These are phyloP conservation scores for Nannochloropsis oceanica DNA, from an alignment of 108 stramenopile species.

Conservation along the genomic window DNA sequence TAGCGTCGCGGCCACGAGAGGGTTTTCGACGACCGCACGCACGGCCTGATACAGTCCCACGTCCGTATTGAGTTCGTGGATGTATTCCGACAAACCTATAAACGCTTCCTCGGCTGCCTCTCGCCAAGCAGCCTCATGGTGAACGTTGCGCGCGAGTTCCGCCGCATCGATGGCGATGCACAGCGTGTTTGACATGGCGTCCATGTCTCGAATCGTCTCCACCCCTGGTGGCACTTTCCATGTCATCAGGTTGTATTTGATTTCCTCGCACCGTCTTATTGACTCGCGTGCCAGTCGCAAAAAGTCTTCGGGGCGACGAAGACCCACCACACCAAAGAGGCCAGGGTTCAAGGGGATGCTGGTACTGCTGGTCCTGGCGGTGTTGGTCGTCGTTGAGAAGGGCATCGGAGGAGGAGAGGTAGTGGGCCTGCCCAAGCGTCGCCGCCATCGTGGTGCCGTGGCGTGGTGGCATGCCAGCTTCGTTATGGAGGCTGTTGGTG, in stretches of 20 bases:
- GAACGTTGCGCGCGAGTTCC: conserved; percentile 72
- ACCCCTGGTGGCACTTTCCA: background rate
- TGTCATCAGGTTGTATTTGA: background rate
- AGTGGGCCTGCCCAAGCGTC: background rate
- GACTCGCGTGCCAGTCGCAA: background rate
- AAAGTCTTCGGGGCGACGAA: conserved; percentile 7
- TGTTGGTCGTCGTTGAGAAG: background rate
- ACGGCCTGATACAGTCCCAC: conserved; percentile 44
- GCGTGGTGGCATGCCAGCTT: background rate
- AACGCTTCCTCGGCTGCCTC: conserved; percentile 59
- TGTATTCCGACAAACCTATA: conserved; percentile 55
- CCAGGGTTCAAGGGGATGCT: background rate
- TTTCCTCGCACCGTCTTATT: background rate
- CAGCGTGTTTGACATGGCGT: conserved; percentile 63
- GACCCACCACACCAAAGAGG: conserved; percentile 7
- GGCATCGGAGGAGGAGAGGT: background rate
- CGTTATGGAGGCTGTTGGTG: background rate
- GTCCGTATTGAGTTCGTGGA: conserved; percentile 69
- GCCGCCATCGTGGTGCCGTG: background rate
- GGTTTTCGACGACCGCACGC: conserved; percentile 1
- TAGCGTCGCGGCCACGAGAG: background rate
- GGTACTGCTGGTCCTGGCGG: background rate
- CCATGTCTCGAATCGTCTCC: conserved; percentile 34
- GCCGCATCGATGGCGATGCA: conserved; percentile 91
- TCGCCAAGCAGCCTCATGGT: conserved; percentile 53